phyloP scores from a whole-genome alignment of 345 rosid species.

The Lumnitzera littorea region DNA sequence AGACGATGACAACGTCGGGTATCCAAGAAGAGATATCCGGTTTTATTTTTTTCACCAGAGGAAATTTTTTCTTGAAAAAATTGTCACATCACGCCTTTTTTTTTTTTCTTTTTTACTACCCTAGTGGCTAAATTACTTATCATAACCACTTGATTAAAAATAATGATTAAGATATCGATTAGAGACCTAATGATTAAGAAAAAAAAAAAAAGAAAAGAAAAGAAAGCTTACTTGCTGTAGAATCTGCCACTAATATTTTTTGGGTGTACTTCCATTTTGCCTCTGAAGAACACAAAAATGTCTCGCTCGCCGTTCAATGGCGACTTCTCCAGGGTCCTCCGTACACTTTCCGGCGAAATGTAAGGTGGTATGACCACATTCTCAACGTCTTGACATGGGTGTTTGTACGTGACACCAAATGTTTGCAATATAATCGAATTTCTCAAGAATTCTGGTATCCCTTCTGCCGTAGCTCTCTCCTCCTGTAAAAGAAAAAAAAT shows the following conservation, averaged over 20 bases:
- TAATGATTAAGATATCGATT: slow-evolving; percentile 3
- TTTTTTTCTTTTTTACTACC: background rate
- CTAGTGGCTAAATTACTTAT: too few relatives aligned
- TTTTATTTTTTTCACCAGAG: too few relatives aligned
- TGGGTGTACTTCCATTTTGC: slow-evolving; percentile 97
- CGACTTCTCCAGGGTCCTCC: slow-evolving; percentile 29
- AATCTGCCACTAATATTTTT: slow-evolving; percentile 82
- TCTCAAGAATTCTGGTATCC: slow-evolving; percentile 83
- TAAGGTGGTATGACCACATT: slow-evolving; percentile 93
- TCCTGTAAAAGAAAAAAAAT: slow-evolving; percentile 36
- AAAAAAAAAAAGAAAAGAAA: background rate
- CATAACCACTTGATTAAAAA: too few relatives aligned
- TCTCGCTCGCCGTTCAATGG: slow-evolving; percentile 52
- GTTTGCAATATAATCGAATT: slow-evolving; percentile 80
- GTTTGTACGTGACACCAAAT: slow-evolving; percentile 73
- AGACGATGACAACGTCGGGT: too few relatives aligned
- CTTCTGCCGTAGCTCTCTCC: slow-evolving; percentile 66
- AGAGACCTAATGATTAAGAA: background rate
- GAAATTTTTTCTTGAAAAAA: too few relatives aligned
- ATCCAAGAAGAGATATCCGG: too few relatives aligned
- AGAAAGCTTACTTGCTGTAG: slow-evolving; percentile 72
- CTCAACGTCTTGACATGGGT: slow-evolving; percentile 83
- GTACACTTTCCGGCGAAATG: slow-evolving; percentile 54
- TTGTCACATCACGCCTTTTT: too few relatives aligned
- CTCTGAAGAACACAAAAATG: slow-evolving; percentile 82